phyloP scores from a whole-genome alignment of 1,284 basidiomycete genomes.

The Stygiomarasmius scandens region DNA sequence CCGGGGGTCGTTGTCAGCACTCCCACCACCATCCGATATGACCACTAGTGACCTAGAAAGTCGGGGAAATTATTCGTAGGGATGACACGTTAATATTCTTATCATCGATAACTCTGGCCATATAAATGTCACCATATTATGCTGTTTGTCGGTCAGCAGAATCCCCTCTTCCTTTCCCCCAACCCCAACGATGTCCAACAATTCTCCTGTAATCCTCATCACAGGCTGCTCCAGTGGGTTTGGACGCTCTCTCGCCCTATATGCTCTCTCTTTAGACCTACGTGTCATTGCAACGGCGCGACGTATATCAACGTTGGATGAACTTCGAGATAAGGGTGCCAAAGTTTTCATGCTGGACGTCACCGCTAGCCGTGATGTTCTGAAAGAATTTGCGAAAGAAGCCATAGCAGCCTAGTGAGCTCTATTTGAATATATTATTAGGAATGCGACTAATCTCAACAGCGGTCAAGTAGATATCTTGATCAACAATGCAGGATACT shows the following conservation, averaged over 20 bases:
- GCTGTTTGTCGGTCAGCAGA: too few species aligned
- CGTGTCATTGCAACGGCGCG: conserved; percentile 4
- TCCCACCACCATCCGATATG: too few species aligned
- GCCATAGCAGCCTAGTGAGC: conserved; percentile 18
- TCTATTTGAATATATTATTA: background rate
- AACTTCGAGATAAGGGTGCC: conserved; percentile 6
- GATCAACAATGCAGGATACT: conserved; percentile 25
- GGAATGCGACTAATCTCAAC: background rate
- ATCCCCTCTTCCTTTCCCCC: too few species aligned
- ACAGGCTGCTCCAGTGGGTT: conserved; percentile 24
- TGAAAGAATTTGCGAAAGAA: conserved; percentile 16
- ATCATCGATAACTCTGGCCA: too few species aligned
- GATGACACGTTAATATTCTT: too few species aligned
- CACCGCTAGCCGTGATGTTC: background rate
- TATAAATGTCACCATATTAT: too few species aligned
- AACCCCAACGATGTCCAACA: background rate
- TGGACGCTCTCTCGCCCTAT: conserved; percentile 16
- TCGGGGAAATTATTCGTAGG: too few species aligned
- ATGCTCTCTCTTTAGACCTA: conserved; percentile 1
- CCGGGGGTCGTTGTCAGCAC: too few species aligned
- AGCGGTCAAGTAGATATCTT: conserved; percentile 23
- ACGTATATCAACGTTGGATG: background rate
- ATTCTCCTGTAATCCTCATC: conserved; percentile 18
- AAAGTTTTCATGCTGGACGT: background rate
- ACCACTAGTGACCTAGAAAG: too few species aligned